Evolutionary conservation across 768 basidiomycete genomes (phyloP).

Genomic region (Hypholoma sublateritium): DNA sequence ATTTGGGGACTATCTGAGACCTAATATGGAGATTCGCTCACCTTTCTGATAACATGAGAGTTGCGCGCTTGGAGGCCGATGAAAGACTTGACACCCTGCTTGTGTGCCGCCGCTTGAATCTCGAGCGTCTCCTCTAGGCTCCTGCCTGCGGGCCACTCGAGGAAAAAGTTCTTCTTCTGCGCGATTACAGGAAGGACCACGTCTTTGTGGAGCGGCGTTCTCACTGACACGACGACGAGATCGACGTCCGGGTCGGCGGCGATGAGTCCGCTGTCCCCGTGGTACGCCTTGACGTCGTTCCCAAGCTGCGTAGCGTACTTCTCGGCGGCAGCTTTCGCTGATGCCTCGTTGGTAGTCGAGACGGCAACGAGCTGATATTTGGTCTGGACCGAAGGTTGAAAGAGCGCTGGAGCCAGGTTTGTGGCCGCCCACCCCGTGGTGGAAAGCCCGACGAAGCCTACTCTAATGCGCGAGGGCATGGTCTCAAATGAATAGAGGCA

Average conservation of each 20-base stretch:
- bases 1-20: no score
- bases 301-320: slow-evolving; percentile 26
- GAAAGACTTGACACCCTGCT: slow-evolving; percentile 28
- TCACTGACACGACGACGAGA: slow-evolving; percentile 35
- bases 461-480: slow-evolving; percentile 13
- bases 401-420: slow-evolving; percentile 25
- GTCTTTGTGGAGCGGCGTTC: slow-evolving; percentile 28
- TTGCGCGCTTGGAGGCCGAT: slow-evolving; percentile 36
- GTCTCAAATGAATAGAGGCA: no score
- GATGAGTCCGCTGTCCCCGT: slow-evolving; percentile 28
- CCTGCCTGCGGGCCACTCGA: slow-evolving; percentile 40
- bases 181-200: slow-evolving; percentile 30
- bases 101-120: slow-evolving; percentile 30
- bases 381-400: slow-evolving; percentile 14
- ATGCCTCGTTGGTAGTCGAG: slow-evolving; percentile 30
- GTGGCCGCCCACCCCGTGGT: slow-evolving; percentile 30
- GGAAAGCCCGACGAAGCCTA: slow-evolving; percentile 35
- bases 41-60: slow-evolving; percentile 28
- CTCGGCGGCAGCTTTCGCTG: slow-evolving; percentile 28
- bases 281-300: slow-evolving; percentile 30
- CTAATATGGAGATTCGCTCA: slow-evolving; percentile 10
- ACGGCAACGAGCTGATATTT: slow-evolving; percentile 33
- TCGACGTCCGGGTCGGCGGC: slow-evolving; percentile 36
- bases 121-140: slow-evolving; percentile 29
- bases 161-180: slow-evolving; percentile 37